These are phyloP conservation scores for Metroxylon sagu DNA, from an alignment of 176 grass and related monocot species.

Conservation along the genomic window DNA sequence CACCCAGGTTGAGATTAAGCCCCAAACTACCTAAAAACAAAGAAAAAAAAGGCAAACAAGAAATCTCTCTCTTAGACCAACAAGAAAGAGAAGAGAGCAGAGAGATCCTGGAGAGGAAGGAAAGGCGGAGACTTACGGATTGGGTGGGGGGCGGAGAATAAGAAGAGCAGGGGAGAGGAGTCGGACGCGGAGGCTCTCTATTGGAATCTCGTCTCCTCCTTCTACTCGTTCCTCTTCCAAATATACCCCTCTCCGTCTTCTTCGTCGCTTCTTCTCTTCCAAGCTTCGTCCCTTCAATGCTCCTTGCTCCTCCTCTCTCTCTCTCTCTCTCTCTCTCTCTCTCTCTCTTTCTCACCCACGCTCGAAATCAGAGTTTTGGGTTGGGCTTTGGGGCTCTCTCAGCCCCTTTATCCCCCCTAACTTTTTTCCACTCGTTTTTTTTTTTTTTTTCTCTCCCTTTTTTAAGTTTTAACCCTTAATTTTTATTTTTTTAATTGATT, in stretches of 20 bases:
- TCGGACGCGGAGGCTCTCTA: background rate
- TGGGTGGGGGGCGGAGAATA: background rate
- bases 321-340: conserved; percentile 1
- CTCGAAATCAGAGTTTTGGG: conserved; percentile 26
- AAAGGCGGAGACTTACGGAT: background rate
- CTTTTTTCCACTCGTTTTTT: background rate
- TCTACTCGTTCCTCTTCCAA: background rate
- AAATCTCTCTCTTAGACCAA: background rate
- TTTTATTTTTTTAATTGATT: conserved; percentile 3
- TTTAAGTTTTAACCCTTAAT: conserved; percentile 1
- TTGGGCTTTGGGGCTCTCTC: conserved; percentile 9
- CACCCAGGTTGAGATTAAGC: background rate
- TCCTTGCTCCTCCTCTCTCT: conserved; percentile 26
- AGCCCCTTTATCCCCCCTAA: background rate
- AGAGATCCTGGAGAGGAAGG: background rate
- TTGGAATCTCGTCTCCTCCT: background rate
- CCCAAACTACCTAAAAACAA: background rate
- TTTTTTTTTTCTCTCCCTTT: conserved; percentile 1
- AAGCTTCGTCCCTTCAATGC: too few relatives aligned
- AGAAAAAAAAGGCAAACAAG: background rate
- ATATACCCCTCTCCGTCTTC: conserved; percentile 19
- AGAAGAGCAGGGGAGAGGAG: background rate
- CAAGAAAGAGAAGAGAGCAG: background rate
- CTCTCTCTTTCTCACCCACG: background rate
- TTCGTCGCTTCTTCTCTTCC: conserved; percentile 22